These are phyloP conservation scores for Neoscytalidium dimidiatum DNA, from an alignment of 2,329 filamentous ascomycete genomes.

Conservation along the genomic window DNA sequence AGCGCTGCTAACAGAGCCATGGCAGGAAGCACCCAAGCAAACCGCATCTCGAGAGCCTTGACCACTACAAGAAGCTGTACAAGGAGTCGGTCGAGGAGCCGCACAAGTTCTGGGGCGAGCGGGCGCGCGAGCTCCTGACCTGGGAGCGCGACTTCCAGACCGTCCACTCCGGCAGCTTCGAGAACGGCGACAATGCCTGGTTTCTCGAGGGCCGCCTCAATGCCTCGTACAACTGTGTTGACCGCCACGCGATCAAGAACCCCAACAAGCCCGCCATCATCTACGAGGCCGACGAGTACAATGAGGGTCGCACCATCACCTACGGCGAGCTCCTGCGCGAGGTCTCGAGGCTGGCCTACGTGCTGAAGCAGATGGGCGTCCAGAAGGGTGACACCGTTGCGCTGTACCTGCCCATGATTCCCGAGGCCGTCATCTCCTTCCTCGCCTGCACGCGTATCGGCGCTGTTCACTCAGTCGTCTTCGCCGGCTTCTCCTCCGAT, in stretches of 20 bases:
- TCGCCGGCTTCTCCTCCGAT: slow-evolving; percentile 95
- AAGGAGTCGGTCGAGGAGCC: slow-evolving; percentile 88
- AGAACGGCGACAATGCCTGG: slow-evolving; percentile 85
- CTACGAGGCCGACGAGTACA: slow-evolving; percentile 93
- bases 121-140: slow-evolving; percentile 84
- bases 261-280: slow-evolving; percentile 94
- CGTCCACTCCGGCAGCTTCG: slow-evolving; percentile 74
- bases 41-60: slow-evolving; percentile 60
- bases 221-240: slow-evolving; percentile 95
- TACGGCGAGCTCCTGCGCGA: slow-evolving; percentile 92
- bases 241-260: slow-evolving; percentile 93
- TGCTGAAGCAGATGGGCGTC: slow-evolving; percentile 92
- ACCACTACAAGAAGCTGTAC: slow-evolving; percentile 66
- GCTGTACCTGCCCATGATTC: slow-evolving; percentile 98
- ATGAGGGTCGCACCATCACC: slow-evolving; percentile 83
- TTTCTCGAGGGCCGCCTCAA: slow-evolving; percentile 93
- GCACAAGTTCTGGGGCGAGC: slow-evolving; percentile 82
- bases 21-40: slow-evolving; percentile 60
- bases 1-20: slow-evolving; percentile 7
- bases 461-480: slow-evolving; percentile 95
- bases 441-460: slow-evolving; percentile 90
- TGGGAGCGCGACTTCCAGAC: slow-evolving; percentile 94
- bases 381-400: slow-evolving; percentile 96
- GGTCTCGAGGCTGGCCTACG: slow-evolving; percentile 84
- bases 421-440: slow-evolving; percentile 88